Base-by-base conservation (phyloP, 306 rosid species). In the Cicer bijugum region DNA sequence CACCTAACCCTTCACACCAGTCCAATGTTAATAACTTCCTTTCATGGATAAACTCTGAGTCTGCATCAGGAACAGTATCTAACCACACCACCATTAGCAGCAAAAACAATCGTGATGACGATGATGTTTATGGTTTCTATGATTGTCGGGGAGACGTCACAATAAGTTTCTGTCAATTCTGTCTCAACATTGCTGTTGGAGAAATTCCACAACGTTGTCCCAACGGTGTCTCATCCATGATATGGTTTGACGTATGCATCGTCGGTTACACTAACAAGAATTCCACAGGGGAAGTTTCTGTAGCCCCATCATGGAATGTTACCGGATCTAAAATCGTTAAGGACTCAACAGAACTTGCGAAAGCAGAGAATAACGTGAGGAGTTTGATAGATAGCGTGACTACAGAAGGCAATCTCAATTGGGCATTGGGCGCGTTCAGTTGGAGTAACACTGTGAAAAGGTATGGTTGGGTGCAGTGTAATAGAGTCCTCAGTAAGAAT, bases 401-500 rank as follows among this genome's bases (percentile, higher is more conserved):
- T 2, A 2, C 6, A 9, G 62, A 23, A 61, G 14, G 38, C 7
- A 64, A 72, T 2, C 9, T 7, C 7, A 6, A 4, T 51, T 71
- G 23, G 38, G 60, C 66, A 5, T 8, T 2, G 59, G 58, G 58
- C 3, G 73, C 17, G 59, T 52, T 71, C 0, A n/a, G 44, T 10
- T 62, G 71, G 67, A 15, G 50, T 33, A 7, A 6, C 0, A 20
- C 11, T 7, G 71, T 44, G 48, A 63, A 9, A 43, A 42, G 77
- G 64, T 78, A 71, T 53, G 82, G 73, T 0, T 14, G 42, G 67
- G 78, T 33, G 15, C 83, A 79, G 38, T 79, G 83, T 20, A 47
- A 33, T 2, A 64, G 75, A 6, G 83, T 56, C 7, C 62, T 79
- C 7, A 15, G 7, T 19, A 47, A 1, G 2, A 39, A 57, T 11